A percentile compares a stretch with the other conserved stretches of the same genome.
Evolutionary conservation across 2,329 filamentous ascomycete species (phyloP).

Genomic region (Claviceps maximensis): DNA sequence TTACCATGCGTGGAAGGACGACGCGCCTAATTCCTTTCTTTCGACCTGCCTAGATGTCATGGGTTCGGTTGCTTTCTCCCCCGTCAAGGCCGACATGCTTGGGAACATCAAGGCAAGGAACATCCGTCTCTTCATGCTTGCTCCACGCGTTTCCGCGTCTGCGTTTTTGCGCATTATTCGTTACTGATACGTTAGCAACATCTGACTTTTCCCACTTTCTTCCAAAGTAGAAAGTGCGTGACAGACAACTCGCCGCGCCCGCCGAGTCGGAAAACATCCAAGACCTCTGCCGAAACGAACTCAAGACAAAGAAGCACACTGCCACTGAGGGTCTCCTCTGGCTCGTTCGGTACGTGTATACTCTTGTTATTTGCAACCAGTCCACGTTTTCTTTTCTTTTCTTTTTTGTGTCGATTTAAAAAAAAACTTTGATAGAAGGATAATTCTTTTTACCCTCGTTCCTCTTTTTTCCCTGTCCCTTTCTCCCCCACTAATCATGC

Average conservation of each 20-base stretch:
- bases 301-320: conserved; percentile 77
- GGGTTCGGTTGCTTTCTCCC: conserved; percentile 64
- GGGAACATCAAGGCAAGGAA: conserved; percentile 80
- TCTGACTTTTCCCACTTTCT: background rate
- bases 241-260: conserved; percentile 66
- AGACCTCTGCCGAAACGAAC: conserved; percentile 71
- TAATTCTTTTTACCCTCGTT: background rate
- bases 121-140: background rate
- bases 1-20: too few relatives aligned
- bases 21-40: background rate
- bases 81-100: conserved; percentile 82
- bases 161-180: background rate
- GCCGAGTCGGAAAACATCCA: conserved; percentile 74
- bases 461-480: background rate
- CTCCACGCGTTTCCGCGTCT: too few relatives aligned
- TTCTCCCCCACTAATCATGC: background rate
- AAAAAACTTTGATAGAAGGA: too few relatives aligned
- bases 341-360: conserved; percentile 58
- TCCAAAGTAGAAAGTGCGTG: conserved; percentile 68
- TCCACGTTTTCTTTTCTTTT: background rate
- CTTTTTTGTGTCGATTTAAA: too few relatives aligned
- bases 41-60: conserved; percentile 37
- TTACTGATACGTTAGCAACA: too few relatives aligned
- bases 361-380: background rate
- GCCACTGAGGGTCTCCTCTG: conserved; percentile 86